Evolutionary conservation across 2,329 filamentous ascomycete genomes (phyloP).

Genomic region (Claviceps sp.): DNA sequence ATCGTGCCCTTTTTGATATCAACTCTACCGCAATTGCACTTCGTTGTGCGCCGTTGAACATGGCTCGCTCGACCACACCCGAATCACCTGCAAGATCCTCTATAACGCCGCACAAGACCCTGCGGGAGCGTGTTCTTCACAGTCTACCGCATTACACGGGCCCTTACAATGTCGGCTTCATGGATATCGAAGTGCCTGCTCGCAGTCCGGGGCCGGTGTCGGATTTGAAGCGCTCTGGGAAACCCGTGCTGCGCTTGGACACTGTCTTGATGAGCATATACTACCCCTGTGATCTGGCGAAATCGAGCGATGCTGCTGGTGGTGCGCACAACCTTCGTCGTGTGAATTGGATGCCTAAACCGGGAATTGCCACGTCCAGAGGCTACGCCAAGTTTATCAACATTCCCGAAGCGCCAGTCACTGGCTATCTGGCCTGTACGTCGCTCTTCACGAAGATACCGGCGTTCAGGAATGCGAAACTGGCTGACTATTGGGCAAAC

Average conservation of each 20-base stretch:
- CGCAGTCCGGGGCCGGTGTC: conserved; percentile 26
- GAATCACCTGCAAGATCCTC: conserved; percentile 8
- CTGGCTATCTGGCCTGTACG: conserved; percentile 41
- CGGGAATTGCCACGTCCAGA: conserved; percentile 39
- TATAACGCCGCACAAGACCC: conserved; percentile 16
- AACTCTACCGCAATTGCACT: background rate
- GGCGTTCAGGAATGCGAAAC: conserved; percentile 45
- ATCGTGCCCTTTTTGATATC: background rate
- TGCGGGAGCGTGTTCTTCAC: conserved; percentile 27
- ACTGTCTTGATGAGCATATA: conserved; percentile 54
- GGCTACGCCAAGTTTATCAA: conserved; percentile 51
- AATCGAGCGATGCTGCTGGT: conserved; percentile 8
- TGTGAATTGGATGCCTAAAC: conserved; percentile 49
- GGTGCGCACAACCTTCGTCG: conserved; percentile 32
- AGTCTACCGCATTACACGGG: conserved; percentile 48
- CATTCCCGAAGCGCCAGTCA: conserved; percentile 32
- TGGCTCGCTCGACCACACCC: background rate
- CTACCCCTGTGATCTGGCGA: conserved; percentile 40
- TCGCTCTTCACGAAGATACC: conserved; percentile 53
- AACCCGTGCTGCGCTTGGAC: conserved; percentile 27
- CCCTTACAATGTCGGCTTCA: conserved; percentile 53
- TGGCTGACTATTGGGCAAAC: conserved; percentile 41
- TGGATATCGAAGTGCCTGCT: conserved; percentile 52
- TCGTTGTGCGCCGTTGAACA: background rate
- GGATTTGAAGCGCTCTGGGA: conserved; percentile 24